Evolutionary conservation across 768 basidiomycete species (phyloP).

Genomic region (Tulasnella sp.): DNA sequence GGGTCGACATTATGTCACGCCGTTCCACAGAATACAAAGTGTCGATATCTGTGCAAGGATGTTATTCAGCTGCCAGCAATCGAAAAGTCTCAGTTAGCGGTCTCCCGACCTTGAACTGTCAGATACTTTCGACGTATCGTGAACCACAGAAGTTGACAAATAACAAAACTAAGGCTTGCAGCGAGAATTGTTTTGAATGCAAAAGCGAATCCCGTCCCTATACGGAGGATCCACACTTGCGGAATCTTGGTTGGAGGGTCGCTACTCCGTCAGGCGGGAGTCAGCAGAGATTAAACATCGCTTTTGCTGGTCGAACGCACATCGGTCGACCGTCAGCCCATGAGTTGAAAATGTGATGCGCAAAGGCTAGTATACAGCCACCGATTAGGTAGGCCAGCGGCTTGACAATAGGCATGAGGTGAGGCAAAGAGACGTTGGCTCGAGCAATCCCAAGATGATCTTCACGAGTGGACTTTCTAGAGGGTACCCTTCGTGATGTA

Average conservation of each 20-base stretch:
- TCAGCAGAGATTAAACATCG: background rate
- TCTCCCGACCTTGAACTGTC: background rate
- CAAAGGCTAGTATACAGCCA: background rate
- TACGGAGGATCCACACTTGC: background rate
- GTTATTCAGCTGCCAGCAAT: too few species aligned
- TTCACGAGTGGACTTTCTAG: background rate
- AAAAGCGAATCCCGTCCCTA: background rate
- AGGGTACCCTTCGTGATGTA: background rate
- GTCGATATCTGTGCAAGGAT: too few species aligned
- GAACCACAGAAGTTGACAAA: conserved; percentile 5
- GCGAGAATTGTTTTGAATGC: background rate
- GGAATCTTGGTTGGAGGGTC: background rate
- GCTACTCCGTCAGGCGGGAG: background rate
- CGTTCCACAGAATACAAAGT: too few species aligned
- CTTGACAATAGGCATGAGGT: background rate
- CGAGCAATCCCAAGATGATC: background rate
- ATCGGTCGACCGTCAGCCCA: background rate
- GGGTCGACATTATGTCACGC: too few species aligned
- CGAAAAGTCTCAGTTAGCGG: too few species aligned
- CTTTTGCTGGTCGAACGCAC: background rate
- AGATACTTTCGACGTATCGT: background rate
- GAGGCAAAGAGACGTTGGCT: background rate
- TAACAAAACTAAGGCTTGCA: background rate
- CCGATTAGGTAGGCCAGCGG: background rate
- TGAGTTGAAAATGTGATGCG: background rate